Conservation (phyloP, 345 rosid species). For the Citrus inodora region DNA sequence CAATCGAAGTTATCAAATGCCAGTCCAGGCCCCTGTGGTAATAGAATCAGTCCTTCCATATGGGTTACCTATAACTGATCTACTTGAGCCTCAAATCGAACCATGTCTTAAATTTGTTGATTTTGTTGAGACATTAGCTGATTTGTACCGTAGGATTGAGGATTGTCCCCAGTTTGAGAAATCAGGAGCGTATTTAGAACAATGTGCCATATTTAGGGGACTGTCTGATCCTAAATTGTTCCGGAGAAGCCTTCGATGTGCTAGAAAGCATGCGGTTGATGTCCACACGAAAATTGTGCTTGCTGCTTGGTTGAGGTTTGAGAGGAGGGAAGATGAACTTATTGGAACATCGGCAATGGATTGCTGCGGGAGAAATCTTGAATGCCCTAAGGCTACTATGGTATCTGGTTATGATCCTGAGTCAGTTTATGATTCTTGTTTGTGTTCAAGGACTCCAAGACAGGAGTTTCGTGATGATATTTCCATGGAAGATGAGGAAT, state of each 20-base stretch:
- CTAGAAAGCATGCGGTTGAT: slow-evolving; percentile 77
- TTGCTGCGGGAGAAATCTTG: slow-evolving; percentile 75
- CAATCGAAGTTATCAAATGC: slow-evolving; percentile 29
- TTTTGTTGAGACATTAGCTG: slow-evolving; percentile 64
- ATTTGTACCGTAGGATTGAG: slow-evolving; percentile 50
- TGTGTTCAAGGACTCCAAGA: slow-evolving; percentile 44
- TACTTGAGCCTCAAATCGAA: slow-evolving; percentile 75
- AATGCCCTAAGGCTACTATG: slow-evolving; percentile 84
- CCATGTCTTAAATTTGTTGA: slow-evolving; percentile 62
- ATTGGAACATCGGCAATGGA: slow-evolving; percentile 72
- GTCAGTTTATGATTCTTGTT: slow-evolving; percentile 57
- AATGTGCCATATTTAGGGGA: slow-evolving; percentile 70
- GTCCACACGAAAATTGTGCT: slow-evolving; percentile 81
- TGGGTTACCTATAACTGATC: slow-evolving; percentile 72
- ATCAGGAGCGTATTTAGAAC: slow-evolving; percentile 56
- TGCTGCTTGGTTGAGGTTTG: slow-evolving; percentile 82
- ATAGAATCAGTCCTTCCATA: slow-evolving; percentile 57
- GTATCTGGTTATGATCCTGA: slow-evolving; percentile 73
- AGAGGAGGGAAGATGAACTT: slow-evolving; percentile 94
- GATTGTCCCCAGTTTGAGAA: slow-evolving; percentile 51
- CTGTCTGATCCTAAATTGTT: slow-evolving; percentile 70
- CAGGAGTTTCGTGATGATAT: slow-evolving; percentile 28
- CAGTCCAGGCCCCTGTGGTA: slow-evolving; percentile 21
- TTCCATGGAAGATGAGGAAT: slow-evolving; percentile 37
- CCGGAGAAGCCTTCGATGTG: slow-evolving; percentile 66